Evolutionary conservation across 208 protist species (phyloP), one percentile per base, ranked within the genome.

Genomic region (Endotrypanum monterogeii): DNA sequence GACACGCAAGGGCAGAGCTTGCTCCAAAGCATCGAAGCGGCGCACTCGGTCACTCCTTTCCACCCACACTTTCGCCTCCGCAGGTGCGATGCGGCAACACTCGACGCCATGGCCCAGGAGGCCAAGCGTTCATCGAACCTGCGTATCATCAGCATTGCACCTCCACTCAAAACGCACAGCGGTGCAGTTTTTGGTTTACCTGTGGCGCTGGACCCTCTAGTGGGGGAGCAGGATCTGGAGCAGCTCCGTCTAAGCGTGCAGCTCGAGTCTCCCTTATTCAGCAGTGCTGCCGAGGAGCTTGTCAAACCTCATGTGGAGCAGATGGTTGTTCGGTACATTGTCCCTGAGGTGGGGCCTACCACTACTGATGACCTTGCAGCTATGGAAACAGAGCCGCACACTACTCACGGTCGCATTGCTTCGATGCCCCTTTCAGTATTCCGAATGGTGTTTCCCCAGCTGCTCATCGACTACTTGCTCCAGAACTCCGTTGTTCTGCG

Each of bases 341-440:
- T 89, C 14, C 41, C 74, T 28, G 67, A 78, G 35, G 44, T 11
- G 11, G 16, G 58, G 30, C n/a, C 67, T 51, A 39, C 20, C 18
- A 39, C 23, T 41, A 44, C 9, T 14, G 44, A 51, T 58, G 41
- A 3, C 30, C 11, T 41, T 4, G 56, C 55, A 3, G 35, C 23
- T 2, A 55, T 46, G 14, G 28, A 35, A 2, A 11, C 28, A 1
- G 67, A 67, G n/a, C 7, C 37, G 50, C 30, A 56, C 56, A 18
- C 58, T 18, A 11, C 16, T 2, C 28, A 32, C 9, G 70, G 62
- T 2, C 50, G 52, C 50, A 48, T 91, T 35, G 61, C 82, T 23
- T 67, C 82, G 5, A 92, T 96, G 86, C 91, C 91, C 12, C 75
- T 96, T 12, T 91, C 89, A 11, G 82, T 96, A 20, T 94, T 96